Evolutionary conservation across 1,284 basidiomycete genomes (phyloP), one percentile per base, ranked within the genome.

Genomic region (Papiliotrema terrestris): DNA sequence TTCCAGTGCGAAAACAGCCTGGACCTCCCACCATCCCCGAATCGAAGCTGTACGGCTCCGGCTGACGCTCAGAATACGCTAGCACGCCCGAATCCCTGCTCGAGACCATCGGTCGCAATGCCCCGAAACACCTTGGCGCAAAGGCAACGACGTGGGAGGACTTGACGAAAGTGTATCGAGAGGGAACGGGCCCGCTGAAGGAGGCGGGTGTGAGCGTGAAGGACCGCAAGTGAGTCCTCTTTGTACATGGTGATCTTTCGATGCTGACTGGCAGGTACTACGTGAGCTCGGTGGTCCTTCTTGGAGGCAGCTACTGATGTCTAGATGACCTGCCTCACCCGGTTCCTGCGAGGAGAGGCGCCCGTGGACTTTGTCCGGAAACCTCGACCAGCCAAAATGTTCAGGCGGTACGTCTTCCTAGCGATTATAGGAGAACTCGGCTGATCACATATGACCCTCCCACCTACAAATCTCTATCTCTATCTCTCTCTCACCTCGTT

Each of bases 281-380:
- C 23, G 61, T 65, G 44, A 20, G 62, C 51, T 52, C 2, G 19
- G 42, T 15, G n/a, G 15, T 5, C 4, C 39, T 44, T 20, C 32
- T 25, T 13, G 19, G 29, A 17, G n/a, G 9, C 46, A 17, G 49
- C 19, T 11, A 37, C 39, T 25, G 44, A 49, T 22, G 25, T 19
- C 23, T 45, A 68, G 59, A 60, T 75, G 17, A 71, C 69, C 66
- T 71, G 69, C 19, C 60, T 75, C 47, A 61, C 62, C n/a, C 57
- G 61, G 38, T 75, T 67, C 60, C 69, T 72, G 36, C 64, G 67
- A 52, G 71, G 72, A 17, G 55, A 56, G 29, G 23, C 38, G 19
- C 68, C 65, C 26, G 62, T 62, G 37, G 26, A 54, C 5, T 73
- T 73, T 52, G 60, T 73, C 47, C 45, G 48, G 17, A 56, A 66